phyloP scores from a whole-genome alignment of 1,284 basidiomycete genomes.

The Jaminaea rosea region DNA sequence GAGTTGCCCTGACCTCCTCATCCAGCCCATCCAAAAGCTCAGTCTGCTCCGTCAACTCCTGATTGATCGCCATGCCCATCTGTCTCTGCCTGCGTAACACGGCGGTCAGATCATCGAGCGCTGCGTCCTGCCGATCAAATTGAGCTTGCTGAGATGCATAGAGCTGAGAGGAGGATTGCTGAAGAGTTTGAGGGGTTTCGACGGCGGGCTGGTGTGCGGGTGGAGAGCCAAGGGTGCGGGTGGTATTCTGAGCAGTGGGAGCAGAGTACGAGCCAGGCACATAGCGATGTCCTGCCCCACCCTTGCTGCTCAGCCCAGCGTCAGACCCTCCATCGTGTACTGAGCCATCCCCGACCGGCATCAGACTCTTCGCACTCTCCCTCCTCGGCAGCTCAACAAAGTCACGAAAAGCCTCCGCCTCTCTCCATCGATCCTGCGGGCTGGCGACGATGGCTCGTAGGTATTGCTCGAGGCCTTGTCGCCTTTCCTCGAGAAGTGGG shows the following conservation, averaged over 20 bases:
- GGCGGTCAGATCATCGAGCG: slow-evolving; percentile 67
- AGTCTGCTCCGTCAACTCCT: slow-evolving; percentile 74
- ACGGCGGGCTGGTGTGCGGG: slow-evolving; percentile 51
- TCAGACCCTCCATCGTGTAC: neutral
- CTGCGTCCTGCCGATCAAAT: slow-evolving; percentile 73
- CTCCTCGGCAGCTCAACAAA: slow-evolving; percentile 75
- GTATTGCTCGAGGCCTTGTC: slow-evolving; percentile 68
- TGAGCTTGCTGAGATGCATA: slow-evolving; percentile 68
- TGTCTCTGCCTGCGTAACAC: slow-evolving; percentile 76
- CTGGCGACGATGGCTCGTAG: slow-evolving; percentile 72
- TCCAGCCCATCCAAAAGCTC: slow-evolving; percentile 74
- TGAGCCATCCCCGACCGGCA: no score
- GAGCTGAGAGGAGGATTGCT: slow-evolving; percentile 72
- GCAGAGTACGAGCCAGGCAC: neutral
- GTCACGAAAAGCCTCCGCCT: slow-evolving; percentile 66
- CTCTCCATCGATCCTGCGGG: slow-evolving; percentile 73
- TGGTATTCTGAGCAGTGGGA: neutral
- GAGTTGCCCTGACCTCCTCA: slow-evolving; percentile 63
- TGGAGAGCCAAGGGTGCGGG: slow-evolving; percentile 3
- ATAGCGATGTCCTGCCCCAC: no score
- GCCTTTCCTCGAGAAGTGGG: slow-evolving; percentile 63
- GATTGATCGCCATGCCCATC: slow-evolving; percentile 75
- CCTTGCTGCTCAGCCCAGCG: slow-evolving; percentile 5
- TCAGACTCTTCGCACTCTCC: slow-evolving; percentile 48
- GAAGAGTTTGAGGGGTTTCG: slow-evolving; percentile 77